Evolutionary conservation across 2,329 filamentous ascomycete species (phyloP).

Genomic region (Pleoardoris graminearum): DNA sequence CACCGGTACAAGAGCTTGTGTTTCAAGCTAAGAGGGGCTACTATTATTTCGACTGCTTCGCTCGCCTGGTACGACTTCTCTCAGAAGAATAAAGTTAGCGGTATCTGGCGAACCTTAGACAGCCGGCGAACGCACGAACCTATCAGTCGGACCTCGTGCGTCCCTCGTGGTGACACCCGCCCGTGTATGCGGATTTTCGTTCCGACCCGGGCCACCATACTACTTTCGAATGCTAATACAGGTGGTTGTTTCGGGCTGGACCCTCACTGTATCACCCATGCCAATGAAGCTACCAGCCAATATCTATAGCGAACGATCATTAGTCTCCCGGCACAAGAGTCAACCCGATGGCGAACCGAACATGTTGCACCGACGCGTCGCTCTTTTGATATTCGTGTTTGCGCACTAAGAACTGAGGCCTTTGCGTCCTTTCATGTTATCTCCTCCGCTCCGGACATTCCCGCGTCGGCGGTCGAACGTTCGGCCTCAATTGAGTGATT

Average conservation of each 20-base stretch:
- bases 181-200: constrained; percentile 2
- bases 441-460: not conserved
- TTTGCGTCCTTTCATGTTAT: not conserved
- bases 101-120: not conserved
- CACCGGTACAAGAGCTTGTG: not conserved
- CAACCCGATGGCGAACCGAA: not conserved
- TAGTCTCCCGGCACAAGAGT: not conserved
- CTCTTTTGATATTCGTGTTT: not conserved
- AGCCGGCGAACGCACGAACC: not conserved
- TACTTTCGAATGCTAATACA: not conserved
- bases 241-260: not conserved
- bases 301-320: not conserved
- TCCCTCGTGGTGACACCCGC: not conserved
- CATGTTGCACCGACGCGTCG: not conserved
- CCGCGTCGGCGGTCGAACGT: too few relatives aligned
- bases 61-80: not conserved
- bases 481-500: too few relatives aligned
- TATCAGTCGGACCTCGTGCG: not conserved
- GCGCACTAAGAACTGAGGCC: too few relatives aligned
- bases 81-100: not conserved
- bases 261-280: not conserved
- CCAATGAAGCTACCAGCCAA: not conserved
- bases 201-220: not conserved
- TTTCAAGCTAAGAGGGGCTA: not conserved
- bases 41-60: not conserved